These are phyloP conservation scores for Neoascochyta sp. DNA, from an alignment of 2,329 filamentous ascomycete genomes.

Conservation along the genomic window DNA sequence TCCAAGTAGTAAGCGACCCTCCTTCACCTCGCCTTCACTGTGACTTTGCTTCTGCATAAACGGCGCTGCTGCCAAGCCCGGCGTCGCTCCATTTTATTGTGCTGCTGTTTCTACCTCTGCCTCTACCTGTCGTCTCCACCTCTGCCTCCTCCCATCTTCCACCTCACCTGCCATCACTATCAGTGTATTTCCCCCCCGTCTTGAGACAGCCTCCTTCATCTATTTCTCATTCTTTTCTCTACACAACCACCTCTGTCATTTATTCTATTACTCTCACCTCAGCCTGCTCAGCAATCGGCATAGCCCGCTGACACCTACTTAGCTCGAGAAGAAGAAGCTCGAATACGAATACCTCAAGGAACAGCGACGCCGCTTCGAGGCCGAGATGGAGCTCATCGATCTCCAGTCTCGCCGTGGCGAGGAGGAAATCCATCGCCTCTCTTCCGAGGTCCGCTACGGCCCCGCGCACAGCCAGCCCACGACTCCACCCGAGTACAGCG, in stretches of 20 bases:
- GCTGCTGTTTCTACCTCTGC: constrained; percentile 1
- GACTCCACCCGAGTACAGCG: constrained; percentile 88
- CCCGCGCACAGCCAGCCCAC: constrained; percentile 79
- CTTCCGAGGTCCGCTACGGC: constrained; percentile 69
- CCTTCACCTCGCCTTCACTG: constrained; percentile 21
- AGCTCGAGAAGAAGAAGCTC: constrained; percentile 92
- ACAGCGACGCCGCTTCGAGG: constrained; percentile 83
- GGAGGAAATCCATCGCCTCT: constrained; percentile 78
- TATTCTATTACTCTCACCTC: too few relatives aligned
- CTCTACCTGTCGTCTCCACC: constrained; percentile 5
- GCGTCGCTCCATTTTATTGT: too few relatives aligned
- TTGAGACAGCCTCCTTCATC: constrained; percentile 9
- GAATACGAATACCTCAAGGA: constrained; percentile 90
- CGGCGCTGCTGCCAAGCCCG: constrained; percentile 1
- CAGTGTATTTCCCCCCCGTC: too few relatives aligned
- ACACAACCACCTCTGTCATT: constrained; percentile 4
- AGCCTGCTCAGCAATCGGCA: too few relatives aligned
- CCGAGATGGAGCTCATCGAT: constrained; percentile 86
- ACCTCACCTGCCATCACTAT: constrained; percentile 12
- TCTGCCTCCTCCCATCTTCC: constrained; percentile 1
- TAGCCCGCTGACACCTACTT: constrained; percentile 30
- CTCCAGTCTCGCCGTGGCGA: constrained; percentile 79
- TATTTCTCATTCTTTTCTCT: constrained; percentile 13
- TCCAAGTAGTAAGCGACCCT: constrained; percentile 65
- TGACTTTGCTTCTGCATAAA: constrained; percentile 2